Conservation (phyloP, 208 protist genomes). For the Leishmania martiniquensis region DNA sequence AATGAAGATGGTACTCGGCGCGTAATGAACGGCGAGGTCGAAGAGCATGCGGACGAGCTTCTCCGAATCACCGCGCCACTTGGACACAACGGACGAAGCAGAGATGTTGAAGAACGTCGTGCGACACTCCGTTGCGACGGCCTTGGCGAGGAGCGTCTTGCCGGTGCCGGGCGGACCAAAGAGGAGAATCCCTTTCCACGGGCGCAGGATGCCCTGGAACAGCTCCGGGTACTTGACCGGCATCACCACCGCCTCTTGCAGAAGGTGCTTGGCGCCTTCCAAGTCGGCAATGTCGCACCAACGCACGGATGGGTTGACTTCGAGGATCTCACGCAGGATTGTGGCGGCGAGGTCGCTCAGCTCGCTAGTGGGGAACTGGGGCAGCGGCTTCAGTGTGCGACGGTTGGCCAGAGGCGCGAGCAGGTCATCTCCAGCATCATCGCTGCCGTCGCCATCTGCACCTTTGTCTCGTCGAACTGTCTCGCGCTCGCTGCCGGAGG, state of each 20-base stretch:
- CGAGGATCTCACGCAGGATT: slow-evolving; percentile 88
- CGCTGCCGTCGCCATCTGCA: neutral
- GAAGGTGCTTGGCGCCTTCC: slow-evolving; percentile 92
- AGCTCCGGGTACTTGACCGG: slow-evolving; percentile 91
- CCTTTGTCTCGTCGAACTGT: neutral
- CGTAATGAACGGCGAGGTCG: slow-evolving; percentile 92
- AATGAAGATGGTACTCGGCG: slow-evolving; percentile 99
- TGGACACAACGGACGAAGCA: slow-evolving; percentile 95
- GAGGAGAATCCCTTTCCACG: slow-evolving; percentile 97
- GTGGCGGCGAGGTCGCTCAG: slow-evolving; percentile 77
- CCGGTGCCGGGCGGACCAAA: slow-evolving; percentile 98
- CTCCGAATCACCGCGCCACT: slow-evolving; percentile 98
- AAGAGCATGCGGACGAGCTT: slow-evolving; percentile 97
- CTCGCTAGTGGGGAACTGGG: slow-evolving; percentile 76
- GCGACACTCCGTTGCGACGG: slow-evolving; percentile 95
- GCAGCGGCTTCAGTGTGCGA: slow-evolving; percentile 72
- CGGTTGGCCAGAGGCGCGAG: slow-evolving; percentile 37
- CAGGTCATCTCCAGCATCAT: slow-evolving; percentile 36
- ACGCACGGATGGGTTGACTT: slow-evolving; percentile 84
- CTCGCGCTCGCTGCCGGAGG: neutral
- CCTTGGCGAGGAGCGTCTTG: slow-evolving; percentile 98
- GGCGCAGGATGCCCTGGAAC: slow-evolving; percentile 93
- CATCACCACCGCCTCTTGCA: slow-evolving; percentile 95
- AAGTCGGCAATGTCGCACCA: slow-evolving; percentile 94
- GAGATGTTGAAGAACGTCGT: slow-evolving; percentile 99